phyloP scores from a whole-genome alignment of 2,329 filamentous ascomycete genomes.

The Acrodontium crateriforme region DNA sequence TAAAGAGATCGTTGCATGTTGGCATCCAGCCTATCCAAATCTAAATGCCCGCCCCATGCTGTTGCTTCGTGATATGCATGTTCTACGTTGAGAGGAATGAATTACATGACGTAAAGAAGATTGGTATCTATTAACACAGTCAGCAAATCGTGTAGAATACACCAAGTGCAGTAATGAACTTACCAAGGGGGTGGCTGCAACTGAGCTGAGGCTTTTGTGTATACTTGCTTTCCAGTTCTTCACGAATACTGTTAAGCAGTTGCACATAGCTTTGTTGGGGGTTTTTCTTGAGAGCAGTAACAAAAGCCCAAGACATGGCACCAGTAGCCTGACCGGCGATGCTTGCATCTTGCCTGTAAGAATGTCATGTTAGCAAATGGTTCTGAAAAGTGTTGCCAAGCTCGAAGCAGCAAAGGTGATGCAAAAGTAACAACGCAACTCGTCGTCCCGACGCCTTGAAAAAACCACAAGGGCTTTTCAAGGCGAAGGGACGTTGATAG shows the following conservation, averaged over 20 bases:
- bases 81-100: no score
- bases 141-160: background rate
- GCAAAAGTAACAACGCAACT: slow-evolving; percentile 17
- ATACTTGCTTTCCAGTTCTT: slow-evolving; percentile 76
- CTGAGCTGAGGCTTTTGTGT: slow-evolving; percentile 91
- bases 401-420: slow-evolving; percentile 1
- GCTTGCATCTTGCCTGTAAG: slow-evolving; percentile 65
- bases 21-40: no score
- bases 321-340: slow-evolving; percentile 84
- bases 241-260: slow-evolving; percentile 86
- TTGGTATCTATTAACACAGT: slow-evolving; percentile 23
- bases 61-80: no score
- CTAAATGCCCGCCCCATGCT: no score
- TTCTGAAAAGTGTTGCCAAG: background rate
- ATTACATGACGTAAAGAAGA: slow-evolving; percentile 32
- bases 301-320: slow-evolving; percentile 97
- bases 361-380: slow-evolving; percentile 7
- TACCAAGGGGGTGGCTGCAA: slow-evolving; percentile 90
- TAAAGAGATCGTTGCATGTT: no score
- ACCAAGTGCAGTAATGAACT: slow-evolving; percentile 21
- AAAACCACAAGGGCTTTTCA: slow-evolving; percentile 12
- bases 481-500: slow-evolving; percentile 12
- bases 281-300: slow-evolving; percentile 78
- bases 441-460: slow-evolving; percentile 15
- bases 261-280: slow-evolving; percentile 93